A percentile compares a stretch with the other conserved stretches of the same genome.
phyloP scores from a whole-genome alignment of 805 yeast species.

The Metschnikowia amazonensis region DNA sequence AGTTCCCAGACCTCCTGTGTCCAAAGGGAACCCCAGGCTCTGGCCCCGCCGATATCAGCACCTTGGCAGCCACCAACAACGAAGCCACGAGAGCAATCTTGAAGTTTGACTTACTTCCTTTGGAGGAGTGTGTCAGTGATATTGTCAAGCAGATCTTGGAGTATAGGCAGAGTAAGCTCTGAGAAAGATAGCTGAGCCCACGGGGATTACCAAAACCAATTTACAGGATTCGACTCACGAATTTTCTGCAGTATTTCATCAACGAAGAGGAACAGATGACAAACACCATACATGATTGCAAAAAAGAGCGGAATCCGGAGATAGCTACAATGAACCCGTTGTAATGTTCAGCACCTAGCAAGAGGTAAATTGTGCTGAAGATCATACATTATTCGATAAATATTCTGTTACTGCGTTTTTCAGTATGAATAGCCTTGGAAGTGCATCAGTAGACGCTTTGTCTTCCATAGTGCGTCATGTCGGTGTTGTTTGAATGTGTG shows the following conservation, averaged over 20 bases:
- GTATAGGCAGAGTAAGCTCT: slow-evolving; percentile 6
- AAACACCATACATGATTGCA: no score
- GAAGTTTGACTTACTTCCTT: slow-evolving; percentile 15
- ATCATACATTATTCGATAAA: no score
- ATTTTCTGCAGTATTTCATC: no score
- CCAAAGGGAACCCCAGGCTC: slow-evolving; percentile 31
- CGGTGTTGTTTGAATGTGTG: no score
- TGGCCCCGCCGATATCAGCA: slow-evolving; percentile 26
- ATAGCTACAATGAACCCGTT: no score
- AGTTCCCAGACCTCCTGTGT: slow-evolving; percentile 21
- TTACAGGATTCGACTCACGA: no score
- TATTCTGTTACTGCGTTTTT: background rate
- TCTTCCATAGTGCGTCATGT: no score
- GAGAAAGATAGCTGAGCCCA: background rate
- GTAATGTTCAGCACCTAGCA: background rate
- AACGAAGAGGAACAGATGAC: no score
- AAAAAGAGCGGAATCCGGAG: no score
- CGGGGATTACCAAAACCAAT: no score
- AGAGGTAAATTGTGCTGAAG: background rate
- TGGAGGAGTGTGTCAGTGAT: slow-evolving; percentile 18
- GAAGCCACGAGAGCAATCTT: slow-evolving; percentile 15
- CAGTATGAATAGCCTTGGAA: background rate
- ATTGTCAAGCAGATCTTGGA: slow-evolving; percentile 19
- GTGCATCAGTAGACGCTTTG: background rate
- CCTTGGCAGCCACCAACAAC: slow-evolving; percentile 18